Conservation (phyloP, 371 early-diverging fungal species). For the Globomyces sp. region DNA sequence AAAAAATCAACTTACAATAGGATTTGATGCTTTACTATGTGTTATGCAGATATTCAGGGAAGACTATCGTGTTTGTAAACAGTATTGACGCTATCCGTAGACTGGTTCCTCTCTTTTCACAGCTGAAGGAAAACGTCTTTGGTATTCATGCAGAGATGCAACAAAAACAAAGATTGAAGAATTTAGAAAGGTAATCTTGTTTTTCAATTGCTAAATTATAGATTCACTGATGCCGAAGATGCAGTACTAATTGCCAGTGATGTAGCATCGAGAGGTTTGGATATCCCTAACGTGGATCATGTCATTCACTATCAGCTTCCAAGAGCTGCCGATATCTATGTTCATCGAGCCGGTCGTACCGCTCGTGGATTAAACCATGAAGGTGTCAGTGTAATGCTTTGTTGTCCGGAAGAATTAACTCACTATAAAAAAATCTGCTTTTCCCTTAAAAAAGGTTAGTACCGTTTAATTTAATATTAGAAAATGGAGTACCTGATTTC, state of each 20-base stretch:
- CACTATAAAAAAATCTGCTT: constrained; percentile 76
- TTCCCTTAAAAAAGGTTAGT: constrained; percentile 64
- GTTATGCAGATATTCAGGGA: constrained; percentile 78
- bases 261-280: constrained; percentile 90
- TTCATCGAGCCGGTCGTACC: constrained; percentile 95
- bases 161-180: constrained; percentile 90
- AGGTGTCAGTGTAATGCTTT: constrained; percentile 79
- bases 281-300: constrained; percentile 93
- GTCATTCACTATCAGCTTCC: constrained; percentile 99
- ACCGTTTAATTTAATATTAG: constrained; percentile 17
- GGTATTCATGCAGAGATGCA: constrained; percentile 93
- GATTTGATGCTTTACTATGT: constrained; percentile 87
- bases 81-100: constrained; percentile 88
- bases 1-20: constrained; percentile 22
- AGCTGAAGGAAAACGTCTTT: constrained; percentile 65
- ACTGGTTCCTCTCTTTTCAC: constrained; percentile 74
- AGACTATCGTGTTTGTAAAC: constrained; percentile 93
- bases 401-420: constrained; percentile 79
- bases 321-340: constrained; percentile 67
- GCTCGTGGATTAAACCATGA: constrained; percentile 62
- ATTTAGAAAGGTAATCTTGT: constrained; percentile 63
- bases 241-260: constrained; percentile 71
- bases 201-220: not conserved
- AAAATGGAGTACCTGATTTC: constrained; percentile 63
- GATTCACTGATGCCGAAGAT: constrained; percentile 39